Percentiles rank a stretch among this genome's conserved stretches.
phyloP scores from a whole-genome alignment of 768 basidiomycete species.

The Suillus alpinus region DNA sequence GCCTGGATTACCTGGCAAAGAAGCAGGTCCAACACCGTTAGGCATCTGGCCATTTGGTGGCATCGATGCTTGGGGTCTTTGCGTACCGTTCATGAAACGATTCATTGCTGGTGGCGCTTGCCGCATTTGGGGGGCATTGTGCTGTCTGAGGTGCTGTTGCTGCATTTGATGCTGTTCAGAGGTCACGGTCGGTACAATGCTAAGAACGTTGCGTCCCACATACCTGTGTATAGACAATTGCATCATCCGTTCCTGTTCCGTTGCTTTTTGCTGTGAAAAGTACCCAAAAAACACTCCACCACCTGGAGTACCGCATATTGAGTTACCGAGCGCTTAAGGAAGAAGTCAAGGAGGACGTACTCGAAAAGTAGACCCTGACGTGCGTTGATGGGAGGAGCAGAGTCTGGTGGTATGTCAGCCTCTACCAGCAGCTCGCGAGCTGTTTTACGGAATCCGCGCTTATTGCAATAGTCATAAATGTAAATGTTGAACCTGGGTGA shows the following conservation, averaged over 20 bases:
- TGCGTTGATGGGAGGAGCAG: constrained; percentile 77
- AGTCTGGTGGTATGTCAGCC: constrained; percentile 61
- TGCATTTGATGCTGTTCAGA: constrained; percentile 35
- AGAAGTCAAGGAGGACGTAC: constrained; percentile 37
- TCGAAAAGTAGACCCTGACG: constrained; percentile 82
- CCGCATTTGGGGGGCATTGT: constrained; percentile 22
- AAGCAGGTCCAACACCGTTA: constrained; percentile 28
- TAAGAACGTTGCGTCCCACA: constrained; percentile 20
- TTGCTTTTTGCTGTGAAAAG: constrained; percentile 79
- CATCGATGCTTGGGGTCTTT: constrained; percentile 15
- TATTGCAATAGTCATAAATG: constrained; percentile 81
- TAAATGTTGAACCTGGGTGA: constrained; percentile 80
- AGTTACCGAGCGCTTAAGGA: neutral
- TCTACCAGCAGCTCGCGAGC: constrained; percentile 64
- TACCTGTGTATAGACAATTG: constrained; percentile 69
- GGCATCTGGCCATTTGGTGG: constrained; percentile 21
- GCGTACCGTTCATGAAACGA: constrained; percentile 35
- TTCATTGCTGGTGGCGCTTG: constrained; percentile 26
- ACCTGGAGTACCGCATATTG: constrained; percentile 40
- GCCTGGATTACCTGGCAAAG: constrained; percentile 21
- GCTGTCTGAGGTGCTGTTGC: constrained; percentile 32
- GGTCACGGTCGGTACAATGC: constrained; percentile 9
- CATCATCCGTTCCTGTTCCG: constrained; percentile 64
- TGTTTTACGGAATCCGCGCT: constrained; percentile 75
- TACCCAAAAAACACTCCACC: constrained; percentile 92